Evolutionary conservation across 176 grass and related monocot genomes (phyloP), one percentile per base, ranked within the genome.

Genomic region (Zea mays): DNA sequence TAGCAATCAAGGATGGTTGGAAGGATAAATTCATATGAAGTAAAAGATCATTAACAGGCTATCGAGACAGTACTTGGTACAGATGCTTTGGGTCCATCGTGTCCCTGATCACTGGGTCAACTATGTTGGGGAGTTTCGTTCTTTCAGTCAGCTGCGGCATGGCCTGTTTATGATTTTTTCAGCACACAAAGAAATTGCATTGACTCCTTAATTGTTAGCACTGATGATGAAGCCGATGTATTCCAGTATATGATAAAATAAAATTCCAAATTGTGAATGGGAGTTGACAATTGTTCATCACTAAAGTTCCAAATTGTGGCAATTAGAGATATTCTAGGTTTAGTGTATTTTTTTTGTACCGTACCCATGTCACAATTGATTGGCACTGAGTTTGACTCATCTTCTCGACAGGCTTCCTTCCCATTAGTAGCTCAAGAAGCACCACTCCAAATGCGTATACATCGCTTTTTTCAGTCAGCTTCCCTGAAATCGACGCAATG

Each of bases 291-390:
- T 9, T n/a, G 11, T 20, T 79, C 36, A 8, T 5, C 38, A 71
- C 6, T 55, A 69, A 79, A 34, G 38, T 60, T n/a, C 5, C 44
- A 58, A 78, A 10, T 33, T 54, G 11, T 21, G 1, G 0, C 37
- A 47, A 17, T 47, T 13, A 10, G 52, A 73, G 1, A 54, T 6
- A 17, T 43, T 11, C 6, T 39, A 56, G 14, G 49, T 59, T 66
- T 2, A 57, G n/a, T 58, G n/a, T 56, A 3, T 56, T 54, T 54
- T 5, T 15, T 14, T 19, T n/a, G 39, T 11, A 72, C 33, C 45
- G 9, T 97, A 99, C 96, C 96, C 96, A 99, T 84, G 88, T 90
- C 34, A 99, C 96, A 80, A 95, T 92, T 52, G 96, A 99, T 81
- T 90, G 92, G 50, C 85, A 90, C 45, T 93, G 86, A 83, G 90